A percentile compares a stretch with the other conserved stretches of the same genome.
Conservation (phyloP, 306 rosid species). For the Prunus davidiana region DNA sequence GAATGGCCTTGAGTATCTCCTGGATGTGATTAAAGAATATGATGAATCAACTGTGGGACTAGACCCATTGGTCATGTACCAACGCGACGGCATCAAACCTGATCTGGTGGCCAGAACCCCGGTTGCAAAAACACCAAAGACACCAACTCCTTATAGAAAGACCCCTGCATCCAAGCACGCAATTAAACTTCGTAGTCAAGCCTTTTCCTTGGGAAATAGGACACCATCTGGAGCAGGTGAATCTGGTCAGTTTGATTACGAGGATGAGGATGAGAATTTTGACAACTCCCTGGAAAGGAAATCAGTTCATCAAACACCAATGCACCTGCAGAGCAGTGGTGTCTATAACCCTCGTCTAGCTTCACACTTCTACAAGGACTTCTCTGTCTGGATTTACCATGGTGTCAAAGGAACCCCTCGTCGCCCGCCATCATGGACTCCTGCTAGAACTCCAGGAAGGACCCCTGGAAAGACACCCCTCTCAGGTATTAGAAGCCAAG, state of each 20-base stretch:
- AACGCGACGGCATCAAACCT: constrained; percentile 66
- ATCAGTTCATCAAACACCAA: constrained; percentile 45
- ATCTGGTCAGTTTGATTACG: constrained; percentile 33
- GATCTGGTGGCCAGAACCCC: constrained; percentile 54
- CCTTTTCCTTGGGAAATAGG: constrained; percentile 40
- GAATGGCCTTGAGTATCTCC: constrained; percentile 66
- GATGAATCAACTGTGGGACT: constrained; percentile 80
- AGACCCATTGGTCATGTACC: constrained; percentile 70
- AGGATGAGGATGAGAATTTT: constrained; percentile 38
- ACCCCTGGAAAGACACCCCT: constrained; percentile 57
- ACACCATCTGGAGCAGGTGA: constrained; percentile 32
- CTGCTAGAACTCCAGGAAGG: constrained; percentile 63
- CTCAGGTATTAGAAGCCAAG: constrained; percentile 40
- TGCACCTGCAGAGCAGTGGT: constrained; percentile 38
- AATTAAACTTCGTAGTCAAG: constrained; percentile 51
- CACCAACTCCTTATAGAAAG: constrained; percentile 42
- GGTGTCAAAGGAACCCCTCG: constrained; percentile 75
- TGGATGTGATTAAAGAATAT: constrained; percentile 81
- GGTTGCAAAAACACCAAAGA: constrained; percentile 40
- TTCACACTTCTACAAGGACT: constrained; percentile 81
- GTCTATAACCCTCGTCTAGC: constrained; percentile 64
- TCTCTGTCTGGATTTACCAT: constrained; percentile 70
- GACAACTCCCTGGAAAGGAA: constrained; percentile 77
- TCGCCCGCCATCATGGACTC: constrained; percentile 79
- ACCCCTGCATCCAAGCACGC: constrained; percentile 49